Base-by-base conservation (phyloP, 164 flowering plant genomes). In the Stephania cephalantha region DNA sequence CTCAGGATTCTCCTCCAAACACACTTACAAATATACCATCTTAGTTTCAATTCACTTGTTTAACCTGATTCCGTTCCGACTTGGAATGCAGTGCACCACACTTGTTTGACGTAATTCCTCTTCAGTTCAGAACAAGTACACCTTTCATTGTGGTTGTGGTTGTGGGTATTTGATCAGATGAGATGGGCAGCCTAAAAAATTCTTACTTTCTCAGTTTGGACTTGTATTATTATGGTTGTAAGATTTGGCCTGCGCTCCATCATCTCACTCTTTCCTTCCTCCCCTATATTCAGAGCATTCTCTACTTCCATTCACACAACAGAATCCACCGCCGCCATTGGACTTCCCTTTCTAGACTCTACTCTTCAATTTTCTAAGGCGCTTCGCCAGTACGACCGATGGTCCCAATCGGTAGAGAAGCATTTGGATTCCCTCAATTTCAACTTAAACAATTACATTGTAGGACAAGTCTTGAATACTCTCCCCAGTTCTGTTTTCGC, bases 391-490 rank as follows among this genome's bases (percentile, higher is more conserved):
- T 46, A 72, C 72, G 66, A 35, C 50, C 71, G 73, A 20, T 83
- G 85, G 85, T 83, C 80, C 48, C 75, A 77, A n/a, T 64, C 45
- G 15, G 64, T 77, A 61, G 83, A 77, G 76, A 81, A 46, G 69
- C 79, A 83, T 35, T 45, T 83, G 72, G 68, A 79, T 31, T 25
- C 48, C 11, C 31, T 83, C 70, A 52, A 77, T 73, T 70, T 83
- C 10, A 71, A 70, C 25, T 73, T 81, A 71, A 83, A 79, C 61
- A 66, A 75, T 1, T 79, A 79, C 73, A 73, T 81, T 77, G 82
- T 81, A 18, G 73, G 75, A 63, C 81, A 77, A 67, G 85, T 83
- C 31, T 71, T 81, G 76, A 68, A 35, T 71, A 50, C 45, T 48
- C 46, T 73, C 31, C 30, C 78, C 4, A 80, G 78, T 73, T 78